Evolutionary conservation across 83 land plant species (phyloP).

Genomic region (Picea mariana): DNA sequence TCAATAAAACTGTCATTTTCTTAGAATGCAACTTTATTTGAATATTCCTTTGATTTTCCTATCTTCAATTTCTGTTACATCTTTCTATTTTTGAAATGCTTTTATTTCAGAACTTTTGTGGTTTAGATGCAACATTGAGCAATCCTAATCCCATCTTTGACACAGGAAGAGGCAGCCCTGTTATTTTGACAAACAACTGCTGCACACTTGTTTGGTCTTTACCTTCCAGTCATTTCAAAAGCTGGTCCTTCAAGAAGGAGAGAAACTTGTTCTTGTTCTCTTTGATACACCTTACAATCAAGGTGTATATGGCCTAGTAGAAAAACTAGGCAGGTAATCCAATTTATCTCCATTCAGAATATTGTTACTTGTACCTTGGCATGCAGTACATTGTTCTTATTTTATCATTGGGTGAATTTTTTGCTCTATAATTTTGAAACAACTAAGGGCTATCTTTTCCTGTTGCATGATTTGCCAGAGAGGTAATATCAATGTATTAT

Average conservation of each 20-base stretch:
- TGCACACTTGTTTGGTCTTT: constrained; percentile 59
- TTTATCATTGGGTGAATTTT: too few species aligned
- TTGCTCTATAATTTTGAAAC: too few species aligned
- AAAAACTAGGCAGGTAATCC: too few species aligned
- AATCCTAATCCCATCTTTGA: background rate
- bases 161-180: background rate
- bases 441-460: too few species aligned
- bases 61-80: background rate
- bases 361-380: too few species aligned
- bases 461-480: too few species aligned
- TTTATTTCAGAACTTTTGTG: background rate
- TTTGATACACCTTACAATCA: constrained; percentile 61
- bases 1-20: constrained; percentile 3
- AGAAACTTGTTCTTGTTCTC: constrained; percentile 62
- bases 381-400: too few species aligned
- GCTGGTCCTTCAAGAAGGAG: constrained; percentile 96
- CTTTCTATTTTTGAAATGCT: too few species aligned
- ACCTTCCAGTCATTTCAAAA: constrained; percentile 83
- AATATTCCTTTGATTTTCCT: background rate
- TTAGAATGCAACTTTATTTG: background rate
- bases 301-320: constrained; percentile 91
- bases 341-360: too few species aligned
- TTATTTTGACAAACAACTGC: constrained; percentile 25
- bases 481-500: too few species aligned
- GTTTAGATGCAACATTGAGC: constrained; percentile 2